These are phyloP conservation scores for Apophysomyces ossiformis DNA, from an alignment of 371 early-diverging fungal genomes.

Conservation along the genomic window DNA sequence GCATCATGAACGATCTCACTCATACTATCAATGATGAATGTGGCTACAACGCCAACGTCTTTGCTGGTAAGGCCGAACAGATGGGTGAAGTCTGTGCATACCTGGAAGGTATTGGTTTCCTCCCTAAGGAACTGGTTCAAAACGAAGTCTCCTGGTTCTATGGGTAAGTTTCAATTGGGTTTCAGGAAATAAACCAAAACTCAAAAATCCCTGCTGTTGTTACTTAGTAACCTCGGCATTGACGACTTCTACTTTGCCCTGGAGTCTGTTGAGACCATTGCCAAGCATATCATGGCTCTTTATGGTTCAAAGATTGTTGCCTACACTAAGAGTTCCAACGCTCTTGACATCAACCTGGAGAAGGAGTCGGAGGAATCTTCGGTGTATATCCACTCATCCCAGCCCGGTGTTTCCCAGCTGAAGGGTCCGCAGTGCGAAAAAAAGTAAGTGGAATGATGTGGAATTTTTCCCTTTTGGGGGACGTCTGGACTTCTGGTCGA, in stretches of 20 bases:
- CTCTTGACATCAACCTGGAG: constrained; percentile 88
- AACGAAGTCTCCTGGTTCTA: constrained; percentile 97
- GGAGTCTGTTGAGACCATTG: constrained; percentile 90
- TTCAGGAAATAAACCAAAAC: neutral
- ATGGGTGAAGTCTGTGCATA: constrained; percentile 84
- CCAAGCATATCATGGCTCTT: constrained; percentile 94
- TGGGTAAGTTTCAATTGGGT: constrained; percentile 56
- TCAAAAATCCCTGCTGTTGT: neutral
- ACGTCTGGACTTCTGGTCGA: neutral
- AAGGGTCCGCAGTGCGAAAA: constrained; percentile 90
- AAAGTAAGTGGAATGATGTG: constrained; percentile 47
- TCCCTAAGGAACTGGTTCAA: constrained; percentile 87
- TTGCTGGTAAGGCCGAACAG: constrained; percentile 90
- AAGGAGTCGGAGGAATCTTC: constrained; percentile 91
- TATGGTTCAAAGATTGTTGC: constrained; percentile 95
- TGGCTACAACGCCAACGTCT: constrained; percentile 79
- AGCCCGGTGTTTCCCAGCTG: constrained; percentile 90
- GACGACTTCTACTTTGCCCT: constrained; percentile 97
- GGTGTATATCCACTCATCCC: constrained; percentile 95
- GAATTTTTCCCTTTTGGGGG: neutral
- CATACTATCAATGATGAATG: constrained; percentile 48
- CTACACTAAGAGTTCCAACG: constrained; percentile 85
- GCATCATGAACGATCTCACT: constrained; percentile 16
- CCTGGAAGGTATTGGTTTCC: constrained; percentile 86
- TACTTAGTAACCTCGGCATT: constrained; percentile 88